These are phyloP conservation scores for Leishmania tarentolae DNA, from an alignment of 208 protist species.

Conservation along the genomic window DNA sequence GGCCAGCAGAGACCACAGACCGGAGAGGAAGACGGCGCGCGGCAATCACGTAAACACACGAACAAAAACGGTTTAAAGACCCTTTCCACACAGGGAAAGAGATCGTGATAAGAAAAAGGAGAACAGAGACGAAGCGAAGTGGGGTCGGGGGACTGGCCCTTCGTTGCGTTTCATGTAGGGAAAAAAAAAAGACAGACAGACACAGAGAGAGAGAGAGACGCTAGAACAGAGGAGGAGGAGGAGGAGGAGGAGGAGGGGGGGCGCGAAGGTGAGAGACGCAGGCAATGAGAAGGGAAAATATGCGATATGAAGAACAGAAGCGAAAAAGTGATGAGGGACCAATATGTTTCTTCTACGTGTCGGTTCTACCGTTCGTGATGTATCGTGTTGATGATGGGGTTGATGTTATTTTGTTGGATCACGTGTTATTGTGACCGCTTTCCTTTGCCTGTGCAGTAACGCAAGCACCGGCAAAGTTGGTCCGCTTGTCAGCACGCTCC, in stretches of 20 bases:
- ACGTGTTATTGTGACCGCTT: background rate
- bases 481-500: background rate
- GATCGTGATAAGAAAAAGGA: conserved; percentile 10
- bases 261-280: background rate
- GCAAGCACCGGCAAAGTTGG: no score
- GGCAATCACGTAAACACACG: background rate
- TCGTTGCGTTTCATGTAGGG: no score
- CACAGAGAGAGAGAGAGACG: background rate
- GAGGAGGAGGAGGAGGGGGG: background rate
- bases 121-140: conserved; percentile 3
- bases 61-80: background rate
- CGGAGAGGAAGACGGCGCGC: background rate
- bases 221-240: background rate
- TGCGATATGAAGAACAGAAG: background rate
- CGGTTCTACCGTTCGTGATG: background rate
- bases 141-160: no score
- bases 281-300: background rate
- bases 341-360: background rate
- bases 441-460: background rate
- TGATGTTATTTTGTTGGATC: background rate
- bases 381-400: background rate
- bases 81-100: no score
- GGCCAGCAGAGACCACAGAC: background rate
- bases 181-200: background rate
- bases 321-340: background rate